phyloP scores from a whole-genome alignment of 495 filamentous ascomycete genomes.

The Jackrogersella multiformis region DNA sequence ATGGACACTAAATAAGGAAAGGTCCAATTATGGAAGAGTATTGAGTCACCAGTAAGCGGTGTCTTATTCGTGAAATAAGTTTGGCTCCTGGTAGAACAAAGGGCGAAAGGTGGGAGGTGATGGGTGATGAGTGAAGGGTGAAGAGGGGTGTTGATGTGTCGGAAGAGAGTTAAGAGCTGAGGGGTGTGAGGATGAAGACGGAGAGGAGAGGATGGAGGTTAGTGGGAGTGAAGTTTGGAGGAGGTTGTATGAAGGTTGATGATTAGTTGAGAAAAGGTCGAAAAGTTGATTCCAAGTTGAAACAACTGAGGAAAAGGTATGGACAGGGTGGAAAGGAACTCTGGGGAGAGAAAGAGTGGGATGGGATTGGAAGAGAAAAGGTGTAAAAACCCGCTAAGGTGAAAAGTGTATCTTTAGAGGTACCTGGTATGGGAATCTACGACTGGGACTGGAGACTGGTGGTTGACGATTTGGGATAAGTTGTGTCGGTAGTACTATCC shows the following conservation, averaged over 20 bases:
- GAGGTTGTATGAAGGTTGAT: constrained; percentile 24
- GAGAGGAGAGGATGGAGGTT: constrained; percentile 34
- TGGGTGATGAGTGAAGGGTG: too few species aligned
- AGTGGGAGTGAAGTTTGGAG: constrained; percentile 42
- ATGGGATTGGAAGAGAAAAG: constrained; percentile 21
- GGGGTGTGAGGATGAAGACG: constrained; percentile 27
- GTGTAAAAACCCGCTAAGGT: constrained; percentile 36
- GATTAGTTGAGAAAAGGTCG: constrained; percentile 28
- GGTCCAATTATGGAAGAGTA: constrained; percentile 20
- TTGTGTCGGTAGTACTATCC: constrained; percentile 32
- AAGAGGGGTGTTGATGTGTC: constrained; percentile 28
- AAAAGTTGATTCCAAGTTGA: constrained; percentile 24
- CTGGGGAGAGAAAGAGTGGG: constrained; percentile 44
- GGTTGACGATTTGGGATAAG: constrained; percentile 35
- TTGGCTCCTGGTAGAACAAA: constrained; percentile 20
- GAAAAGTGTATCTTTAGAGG: constrained; percentile 3
- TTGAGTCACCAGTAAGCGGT: constrained; percentile 25
- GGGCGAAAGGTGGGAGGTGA: too few species aligned
- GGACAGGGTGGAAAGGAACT: constrained; percentile 31
- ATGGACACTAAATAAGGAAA: constrained; percentile 34
- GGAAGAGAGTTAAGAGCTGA: constrained; percentile 41
- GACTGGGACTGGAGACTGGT: constrained; percentile 1
- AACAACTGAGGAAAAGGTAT: constrained; percentile 37
- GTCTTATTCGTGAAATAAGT: constrained; percentile 20
- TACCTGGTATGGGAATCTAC: constrained; percentile 11